phyloP scores from a whole-genome alignment of 176 grass and related monocot genomes.

The Poa pratensis region DNA sequence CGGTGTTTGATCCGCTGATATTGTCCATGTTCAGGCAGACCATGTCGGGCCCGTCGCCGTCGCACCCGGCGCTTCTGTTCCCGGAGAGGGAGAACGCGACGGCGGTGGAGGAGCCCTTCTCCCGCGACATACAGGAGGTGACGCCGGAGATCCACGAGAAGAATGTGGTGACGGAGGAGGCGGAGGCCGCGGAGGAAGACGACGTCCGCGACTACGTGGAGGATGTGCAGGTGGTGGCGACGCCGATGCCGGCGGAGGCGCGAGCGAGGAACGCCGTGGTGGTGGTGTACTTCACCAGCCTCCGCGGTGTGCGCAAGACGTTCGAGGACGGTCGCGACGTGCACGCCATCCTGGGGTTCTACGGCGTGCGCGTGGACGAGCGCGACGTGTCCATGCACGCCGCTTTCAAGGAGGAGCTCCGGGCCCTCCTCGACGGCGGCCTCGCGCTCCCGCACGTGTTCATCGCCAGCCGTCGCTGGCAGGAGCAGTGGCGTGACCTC shows the following conservation, averaged over 20 bases:
- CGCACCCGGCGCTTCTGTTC: constrained; percentile 44
- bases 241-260: background rate
- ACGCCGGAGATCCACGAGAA: constrained; percentile 52
- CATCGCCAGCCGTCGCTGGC: constrained; percentile 3
- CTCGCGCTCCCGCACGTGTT: constrained; percentile 67
- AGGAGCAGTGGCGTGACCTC: constrained; percentile 33
- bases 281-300: constrained; percentile 84
- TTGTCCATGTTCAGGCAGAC: constrained; percentile 40
- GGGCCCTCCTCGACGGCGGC: constrained; percentile 14
- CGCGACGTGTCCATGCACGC: constrained; percentile 90
- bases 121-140: constrained; percentile 52
- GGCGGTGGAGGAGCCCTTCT: background rate
- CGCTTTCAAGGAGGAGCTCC: constrained; percentile 69
- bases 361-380: constrained; percentile 70
- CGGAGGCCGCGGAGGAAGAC: background rate
- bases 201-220: background rate
- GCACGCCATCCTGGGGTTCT: constrained; percentile 69
- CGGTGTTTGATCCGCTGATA: constrained; percentile 50
- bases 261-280: constrained; percentile 33
- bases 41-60: constrained; percentile 32
- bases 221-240: background rate
- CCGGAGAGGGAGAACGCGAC: constrained; percentile 18
- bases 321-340: constrained; percentile 73
- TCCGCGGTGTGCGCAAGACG: constrained; percentile 73
- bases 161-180: background rate